Evolutionary conservation across 768 basidiomycete species (phyloP).

Genomic region (Neoboletus subvelutipes): DNA sequence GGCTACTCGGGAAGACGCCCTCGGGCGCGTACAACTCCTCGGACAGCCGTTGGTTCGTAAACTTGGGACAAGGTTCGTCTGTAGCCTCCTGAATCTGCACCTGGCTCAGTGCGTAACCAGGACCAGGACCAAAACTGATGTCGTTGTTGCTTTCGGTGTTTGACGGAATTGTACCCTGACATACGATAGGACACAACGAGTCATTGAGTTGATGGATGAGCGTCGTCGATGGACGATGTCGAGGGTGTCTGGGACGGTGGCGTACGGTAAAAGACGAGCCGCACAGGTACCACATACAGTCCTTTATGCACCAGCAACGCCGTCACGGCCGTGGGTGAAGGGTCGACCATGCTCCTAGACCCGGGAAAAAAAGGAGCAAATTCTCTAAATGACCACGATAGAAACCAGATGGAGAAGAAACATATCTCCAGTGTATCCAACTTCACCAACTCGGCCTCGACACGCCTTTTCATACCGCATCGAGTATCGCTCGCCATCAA

Average conservation of each 20-base stretch:
- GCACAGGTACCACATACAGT: slow-evolving; percentile 29
- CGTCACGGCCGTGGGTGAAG: slow-evolving; percentile 12
- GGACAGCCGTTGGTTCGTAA: too few relatives aligned
- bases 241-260: too few relatives aligned
- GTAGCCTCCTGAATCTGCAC: not conserved
- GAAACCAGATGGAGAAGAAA: not conserved
- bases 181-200: too few relatives aligned
- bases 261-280: too few relatives aligned
- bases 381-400: not conserved
- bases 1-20: too few relatives aligned
- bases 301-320: slow-evolving; percentile 41
- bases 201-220: too few relatives aligned
- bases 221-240: too few relatives aligned
- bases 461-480: slow-evolving; percentile 10
- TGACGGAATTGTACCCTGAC: too few relatives aligned
- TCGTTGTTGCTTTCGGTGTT: not conserved
- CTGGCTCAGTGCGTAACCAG: not conserved
- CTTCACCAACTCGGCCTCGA: slow-evolving; percentile 21
- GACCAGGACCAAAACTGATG: not conserved
- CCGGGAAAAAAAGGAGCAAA: not conserved
- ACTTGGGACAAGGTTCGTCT: not conserved
- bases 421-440: slow-evolving; percentile 8
- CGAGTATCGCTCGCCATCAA: slow-evolving; percentile 33
- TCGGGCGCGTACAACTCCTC: too few relatives aligned
- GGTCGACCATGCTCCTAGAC: too few relatives aligned